Evolutionary conservation across 306 rosid species (phyloP), one percentile per base, ranked within the genome.

Genomic region (Vigna radiata): DNA sequence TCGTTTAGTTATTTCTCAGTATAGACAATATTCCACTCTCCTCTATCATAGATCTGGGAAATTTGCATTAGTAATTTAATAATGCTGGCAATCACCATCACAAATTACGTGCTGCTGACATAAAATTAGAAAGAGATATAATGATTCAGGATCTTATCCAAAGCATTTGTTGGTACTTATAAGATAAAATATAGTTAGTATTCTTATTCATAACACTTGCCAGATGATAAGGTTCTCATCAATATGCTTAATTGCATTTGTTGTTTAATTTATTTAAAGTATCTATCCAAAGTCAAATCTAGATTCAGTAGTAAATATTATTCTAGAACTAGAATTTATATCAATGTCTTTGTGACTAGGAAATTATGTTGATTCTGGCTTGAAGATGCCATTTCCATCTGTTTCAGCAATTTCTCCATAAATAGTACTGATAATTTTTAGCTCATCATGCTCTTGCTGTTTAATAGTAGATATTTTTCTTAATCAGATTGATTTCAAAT

Each of bases 401-500:
- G 60, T 39, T 71, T 61, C 8, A 4, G 37, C 37, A 33, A 33
- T 33, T 33, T 31, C 27, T 25, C 0, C 31, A 29, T 33, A 21
- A 58, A 31, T 70, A 70, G 2, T 37, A 63, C 16, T 39, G 21
- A 54, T 68, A 33, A 15, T 39, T 41, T 44, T 69, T 13, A 47
- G 62, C 61, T 18, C 54, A 48, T 47, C 61, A 19, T 72, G 17
- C 68, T 15, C 8, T 52, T 65, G 46, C 46, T 43, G 37, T 70
- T 64, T 3, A 48, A 48, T 52, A 19, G n/a, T 54, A 15, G 60
- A 72, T 69, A 13, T 69, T 41, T 17, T 6, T 55, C 17, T 19
- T 70, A 7, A 5, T 70, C 54, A 39, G 49, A 77, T 60, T 72
- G 50, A 21, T 76, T 70, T 68, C 72, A 70, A 88, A 70, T 52